These are phyloP conservation scores for Scedosporium minutisporum DNA, from an alignment of 2,329 filamentous ascomycete genomes.

Conservation along the genomic window DNA sequence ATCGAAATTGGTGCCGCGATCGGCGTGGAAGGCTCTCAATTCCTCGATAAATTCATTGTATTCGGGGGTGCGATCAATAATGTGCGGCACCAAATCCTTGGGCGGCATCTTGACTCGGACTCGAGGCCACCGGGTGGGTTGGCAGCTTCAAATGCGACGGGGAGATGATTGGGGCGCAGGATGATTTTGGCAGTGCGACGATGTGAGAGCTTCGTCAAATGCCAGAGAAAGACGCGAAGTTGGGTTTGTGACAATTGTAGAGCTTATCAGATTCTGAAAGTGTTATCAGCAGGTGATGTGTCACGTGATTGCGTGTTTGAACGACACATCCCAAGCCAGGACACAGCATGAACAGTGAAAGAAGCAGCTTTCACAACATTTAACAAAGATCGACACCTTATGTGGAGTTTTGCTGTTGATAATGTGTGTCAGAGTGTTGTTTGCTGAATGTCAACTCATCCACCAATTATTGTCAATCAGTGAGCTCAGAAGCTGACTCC, in stretches of 20 bases:
- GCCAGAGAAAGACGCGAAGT: not conserved
- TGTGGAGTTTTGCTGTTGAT: not conserved
- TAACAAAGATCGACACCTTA: not conserved
- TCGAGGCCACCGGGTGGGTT: constrained; percentile 1
- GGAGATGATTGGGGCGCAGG: not conserved
- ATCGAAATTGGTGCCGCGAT: constrained; percentile 71
- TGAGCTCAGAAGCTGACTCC: too few relatives aligned
- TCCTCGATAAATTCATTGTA: constrained; percentile 71
- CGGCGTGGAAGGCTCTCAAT: constrained; percentile 63
- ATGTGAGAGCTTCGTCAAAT: not conserved
- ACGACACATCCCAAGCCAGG: not conserved
- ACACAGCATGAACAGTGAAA: not conserved
- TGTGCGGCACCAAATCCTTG: constrained; percentile 27
- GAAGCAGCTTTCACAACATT: not conserved
- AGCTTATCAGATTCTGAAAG: not conserved
- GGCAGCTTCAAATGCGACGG: not conserved
- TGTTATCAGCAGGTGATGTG: not conserved
- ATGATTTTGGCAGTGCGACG: not conserved
- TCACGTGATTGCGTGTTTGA: not conserved
- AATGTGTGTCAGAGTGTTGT: not conserved
- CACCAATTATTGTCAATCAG: not conserved
- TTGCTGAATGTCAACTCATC: not conserved
- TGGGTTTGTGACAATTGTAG: not conserved
- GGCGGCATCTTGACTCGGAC: constrained; percentile 19
- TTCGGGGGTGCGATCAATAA: constrained; percentile 55